phyloP scores from a whole-genome alignment of 2,329 filamentous ascomycete genomes.

The Lizonia empirigonia region DNA sequence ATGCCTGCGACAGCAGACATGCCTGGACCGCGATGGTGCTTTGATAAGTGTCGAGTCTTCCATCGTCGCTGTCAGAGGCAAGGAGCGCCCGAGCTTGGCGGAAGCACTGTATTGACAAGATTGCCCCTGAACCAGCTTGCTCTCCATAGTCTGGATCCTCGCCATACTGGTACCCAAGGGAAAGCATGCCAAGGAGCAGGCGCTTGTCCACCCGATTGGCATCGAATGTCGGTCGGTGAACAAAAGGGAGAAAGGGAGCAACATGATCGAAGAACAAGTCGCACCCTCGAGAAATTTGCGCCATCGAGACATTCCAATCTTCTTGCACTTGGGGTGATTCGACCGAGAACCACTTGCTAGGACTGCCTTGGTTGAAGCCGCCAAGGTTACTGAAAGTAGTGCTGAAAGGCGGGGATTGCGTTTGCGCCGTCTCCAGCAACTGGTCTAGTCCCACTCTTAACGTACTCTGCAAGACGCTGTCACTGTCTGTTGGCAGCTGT shows the following conservation, averaged over 20 bases:
- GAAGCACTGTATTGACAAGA: slow-evolving; percentile 20
- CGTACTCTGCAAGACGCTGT: neutral
- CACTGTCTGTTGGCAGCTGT: neutral
- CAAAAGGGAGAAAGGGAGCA: slow-evolving; percentile 17
- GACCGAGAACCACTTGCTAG: slow-evolving; percentile 10
- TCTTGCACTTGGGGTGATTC: slow-evolving; percentile 10
- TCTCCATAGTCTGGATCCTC: slow-evolving; percentile 21
- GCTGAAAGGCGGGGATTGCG: neutral
- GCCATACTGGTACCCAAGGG: slow-evolving; percentile 26
- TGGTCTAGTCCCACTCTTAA: neutral
- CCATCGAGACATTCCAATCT: slow-evolving; percentile 16
- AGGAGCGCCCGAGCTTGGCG: slow-evolving; percentile 22
- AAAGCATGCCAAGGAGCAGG: slow-evolving; percentile 25
- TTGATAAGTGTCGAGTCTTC: neutral
- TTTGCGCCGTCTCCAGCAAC: neutral
- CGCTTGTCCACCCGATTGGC: slow-evolving; percentile 1
- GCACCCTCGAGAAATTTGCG: slow-evolving; percentile 16
- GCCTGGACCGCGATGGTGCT: slow-evolving; percentile 21
- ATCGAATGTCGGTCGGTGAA: slow-evolving; percentile 25
- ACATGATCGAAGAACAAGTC: slow-evolving; percentile 22
- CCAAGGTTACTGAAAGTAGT: slow-evolving; percentile 3
- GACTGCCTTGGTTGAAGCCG: slow-evolving; percentile 18
- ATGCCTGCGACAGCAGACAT: slow-evolving; percentile 26
- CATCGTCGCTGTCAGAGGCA: slow-evolving; percentile 14
- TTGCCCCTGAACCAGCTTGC: slow-evolving; percentile 15